Percentiles rank a stretch among this genome's conserved stretches.
Evolutionary conservation across 2,329 filamentous ascomycete species (phyloP).

Genomic region (Myriosclerotinia scirpicola): DNA sequence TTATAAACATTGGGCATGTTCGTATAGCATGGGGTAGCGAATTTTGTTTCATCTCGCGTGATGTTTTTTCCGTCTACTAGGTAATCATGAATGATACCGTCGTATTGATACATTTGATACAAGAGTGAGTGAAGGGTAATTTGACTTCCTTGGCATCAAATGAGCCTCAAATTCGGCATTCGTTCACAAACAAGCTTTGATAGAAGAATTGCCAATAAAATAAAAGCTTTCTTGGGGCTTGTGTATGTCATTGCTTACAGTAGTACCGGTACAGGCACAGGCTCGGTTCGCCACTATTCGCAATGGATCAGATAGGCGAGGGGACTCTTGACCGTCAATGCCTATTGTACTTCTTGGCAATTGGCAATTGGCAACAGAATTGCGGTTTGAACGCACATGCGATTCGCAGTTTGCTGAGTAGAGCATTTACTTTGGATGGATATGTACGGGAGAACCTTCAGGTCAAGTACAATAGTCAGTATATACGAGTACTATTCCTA

Average conservation of each 20-base stretch:
- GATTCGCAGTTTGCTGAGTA: not conserved
- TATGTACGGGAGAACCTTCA: too few relatives aligned
- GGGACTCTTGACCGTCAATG: not conserved
- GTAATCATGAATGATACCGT: not conserved
- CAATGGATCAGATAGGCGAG: not conserved
- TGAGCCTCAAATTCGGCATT: not conserved
- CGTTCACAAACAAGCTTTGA: not conserved
- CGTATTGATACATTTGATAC: not conserved
- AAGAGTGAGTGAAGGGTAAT: not conserved
- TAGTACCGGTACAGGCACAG: too few relatives aligned
- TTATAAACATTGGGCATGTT: not conserved
- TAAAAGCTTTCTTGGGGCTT: not conserved
- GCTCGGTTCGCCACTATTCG: not conserved
- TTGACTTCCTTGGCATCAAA: not conserved
- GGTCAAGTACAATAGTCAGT: too few relatives aligned
- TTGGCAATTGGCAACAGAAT: not conserved
- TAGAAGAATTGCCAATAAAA: constrained; percentile 1
- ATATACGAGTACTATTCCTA: too few relatives aligned
- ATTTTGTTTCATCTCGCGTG: not conserved
- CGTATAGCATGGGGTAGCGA: not conserved
- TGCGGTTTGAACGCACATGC: not conserved
- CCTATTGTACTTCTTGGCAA: not conserved
- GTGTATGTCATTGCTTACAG: not conserved
- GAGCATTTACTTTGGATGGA: too few relatives aligned
- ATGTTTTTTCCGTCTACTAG: too few relatives aligned